A percentile compares a stretch with the other conserved stretches of the same genome.
Conservation (phyloP, 805 yeast species). For the Candida ulmi region DNA sequence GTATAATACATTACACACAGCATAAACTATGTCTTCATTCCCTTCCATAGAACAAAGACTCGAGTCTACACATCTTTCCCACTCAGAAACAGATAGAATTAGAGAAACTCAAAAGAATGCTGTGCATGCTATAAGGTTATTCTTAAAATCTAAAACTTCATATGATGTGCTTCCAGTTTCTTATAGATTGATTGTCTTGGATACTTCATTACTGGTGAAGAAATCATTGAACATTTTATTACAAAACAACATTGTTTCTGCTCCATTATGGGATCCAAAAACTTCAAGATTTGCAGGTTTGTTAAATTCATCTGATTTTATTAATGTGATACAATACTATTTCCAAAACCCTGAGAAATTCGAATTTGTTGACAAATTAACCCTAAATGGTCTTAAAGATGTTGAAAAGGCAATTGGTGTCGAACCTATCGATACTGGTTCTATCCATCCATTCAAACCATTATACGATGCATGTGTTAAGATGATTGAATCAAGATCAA, state of each 20-base stretch:
- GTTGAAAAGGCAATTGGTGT: constrained; percentile 87
- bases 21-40: not conserved
- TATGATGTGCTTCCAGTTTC: constrained; percentile 96
- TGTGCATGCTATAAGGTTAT: constrained; percentile 73
- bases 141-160: constrained; percentile 84
- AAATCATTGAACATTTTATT: constrained; percentile 83
- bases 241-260: constrained; percentile 92
- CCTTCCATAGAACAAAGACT: constrained; percentile 22
- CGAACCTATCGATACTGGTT: constrained; percentile 76
- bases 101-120: constrained; percentile 52
- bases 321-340: constrained; percentile 92
- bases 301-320: constrained; percentile 85
- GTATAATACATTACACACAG: too few species aligned
- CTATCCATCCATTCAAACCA: constrained; percentile 86
- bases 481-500: constrained; percentile 83
- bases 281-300: constrained; percentile 91
- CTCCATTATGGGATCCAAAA: constrained; percentile 93
- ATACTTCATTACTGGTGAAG: constrained; percentile 83
- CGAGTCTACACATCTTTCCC: constrained; percentile 29
- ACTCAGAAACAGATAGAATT: constrained; percentile 6
- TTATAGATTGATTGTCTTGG: constrained; percentile 87
- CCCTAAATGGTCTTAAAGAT: constrained; percentile 77
- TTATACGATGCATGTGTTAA: constrained; percentile 88
- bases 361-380: constrained; percentile 80
- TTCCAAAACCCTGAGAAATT: constrained; percentile 84